phyloP scores from a whole-genome alignment of 768 basidiomycete genomes.

The Podaxis mareebaensis region DNA sequence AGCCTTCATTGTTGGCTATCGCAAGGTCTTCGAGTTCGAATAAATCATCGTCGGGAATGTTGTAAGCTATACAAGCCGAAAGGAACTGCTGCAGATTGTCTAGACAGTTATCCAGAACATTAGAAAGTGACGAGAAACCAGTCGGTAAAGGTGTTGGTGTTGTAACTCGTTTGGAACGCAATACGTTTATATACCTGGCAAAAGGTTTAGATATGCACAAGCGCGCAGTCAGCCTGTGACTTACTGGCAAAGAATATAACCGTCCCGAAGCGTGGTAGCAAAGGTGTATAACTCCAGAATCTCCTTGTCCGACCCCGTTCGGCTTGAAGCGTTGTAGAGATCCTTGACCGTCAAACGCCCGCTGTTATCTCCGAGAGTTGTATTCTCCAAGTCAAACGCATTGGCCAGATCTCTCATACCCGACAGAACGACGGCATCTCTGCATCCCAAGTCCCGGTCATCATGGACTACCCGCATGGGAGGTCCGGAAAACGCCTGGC shows the following conservation, averaged over 20 bases:
- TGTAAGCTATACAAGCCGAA: neutral
- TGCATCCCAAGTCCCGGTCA: neutral
- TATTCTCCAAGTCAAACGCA: neutral
- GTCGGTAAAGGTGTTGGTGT: neutral
- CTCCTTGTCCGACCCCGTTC: neutral
- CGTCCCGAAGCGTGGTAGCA: neutral
- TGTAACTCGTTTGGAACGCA: neutral
- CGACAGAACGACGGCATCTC: neutral
- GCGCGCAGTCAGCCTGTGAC: neutral
- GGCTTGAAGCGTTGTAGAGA: neutral
- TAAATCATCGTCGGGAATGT: neutral
- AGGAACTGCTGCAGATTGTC: conserved; percentile 3
- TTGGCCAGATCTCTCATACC: neutral
- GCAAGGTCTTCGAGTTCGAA: neutral
- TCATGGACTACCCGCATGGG: too few relatives aligned
- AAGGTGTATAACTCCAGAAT: neutral
- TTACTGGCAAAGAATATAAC: conserved; percentile 7
- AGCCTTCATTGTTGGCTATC: neutral
- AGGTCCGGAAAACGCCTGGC: neutral
- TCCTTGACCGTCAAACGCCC: neutral
- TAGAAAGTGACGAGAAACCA: neutral
- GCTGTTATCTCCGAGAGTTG: neutral
- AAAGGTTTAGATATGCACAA: neutral
- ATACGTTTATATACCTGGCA: neutral
- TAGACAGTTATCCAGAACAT: neutral